phyloP scores from a whole-genome alignment of 257 asterid species.

The Dorcoceras hygrometricum region DNA sequence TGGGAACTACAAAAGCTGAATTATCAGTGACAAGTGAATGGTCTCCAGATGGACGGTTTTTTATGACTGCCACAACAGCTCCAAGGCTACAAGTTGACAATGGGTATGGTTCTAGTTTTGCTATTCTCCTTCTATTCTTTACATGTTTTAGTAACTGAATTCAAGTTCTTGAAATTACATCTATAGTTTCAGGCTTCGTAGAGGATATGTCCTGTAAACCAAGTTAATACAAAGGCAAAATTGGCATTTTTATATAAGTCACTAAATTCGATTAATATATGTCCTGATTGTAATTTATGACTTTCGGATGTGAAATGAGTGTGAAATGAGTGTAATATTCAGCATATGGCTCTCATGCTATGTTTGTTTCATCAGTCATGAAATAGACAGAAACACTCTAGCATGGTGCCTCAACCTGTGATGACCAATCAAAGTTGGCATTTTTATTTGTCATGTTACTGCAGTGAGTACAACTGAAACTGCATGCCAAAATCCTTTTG shows the following conservation, averaged over 20 bases:
- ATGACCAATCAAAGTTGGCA: not conserved
- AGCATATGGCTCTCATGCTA: constrained; percentile 9
- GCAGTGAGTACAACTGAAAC: not conserved
- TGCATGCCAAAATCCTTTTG: not conserved
- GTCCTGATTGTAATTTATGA: constrained; percentile 14
- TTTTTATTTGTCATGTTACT: not conserved
- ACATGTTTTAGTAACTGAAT: not conserved
- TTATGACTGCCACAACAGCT: constrained; percentile 97
- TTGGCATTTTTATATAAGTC: constrained; percentile 10
- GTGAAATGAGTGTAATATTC: not conserved
- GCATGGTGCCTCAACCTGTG: not conserved
- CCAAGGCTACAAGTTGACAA: constrained; percentile 99
- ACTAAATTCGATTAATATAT: constrained; percentile 5
- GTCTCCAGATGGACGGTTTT: constrained; percentile 95
- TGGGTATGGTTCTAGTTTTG: constrained; percentile 56
- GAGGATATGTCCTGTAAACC: constrained; percentile 6
- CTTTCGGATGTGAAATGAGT: constrained; percentile 6
- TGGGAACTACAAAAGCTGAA: constrained; percentile 82
- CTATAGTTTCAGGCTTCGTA: not conserved
- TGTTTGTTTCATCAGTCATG: not conserved
- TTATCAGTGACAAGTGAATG: constrained; percentile 95
- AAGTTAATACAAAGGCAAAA: not conserved
- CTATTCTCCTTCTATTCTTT: not conserved
- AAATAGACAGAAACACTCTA: not conserved
- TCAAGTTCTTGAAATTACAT: not conserved